Percentiles rank a stretch among this genome's conserved stretches.
Conservation (phyloP, 441 rosid genomes). For the Codiaeum variegatum region DNA sequence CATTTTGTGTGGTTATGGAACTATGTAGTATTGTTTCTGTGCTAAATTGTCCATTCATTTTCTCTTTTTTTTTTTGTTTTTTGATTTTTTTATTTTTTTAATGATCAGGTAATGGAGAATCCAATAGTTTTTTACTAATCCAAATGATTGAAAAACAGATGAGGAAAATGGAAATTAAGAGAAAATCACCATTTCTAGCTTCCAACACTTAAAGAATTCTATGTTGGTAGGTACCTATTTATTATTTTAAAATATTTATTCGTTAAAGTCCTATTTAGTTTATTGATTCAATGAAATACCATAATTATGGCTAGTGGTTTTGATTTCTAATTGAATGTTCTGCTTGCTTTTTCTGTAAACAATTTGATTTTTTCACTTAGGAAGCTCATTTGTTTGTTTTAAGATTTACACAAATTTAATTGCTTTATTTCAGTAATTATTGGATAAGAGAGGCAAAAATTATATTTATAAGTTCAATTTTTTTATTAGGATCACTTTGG, state of each 20-base stretch:
- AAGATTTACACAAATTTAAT: background rate
- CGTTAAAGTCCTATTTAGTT: background rate
- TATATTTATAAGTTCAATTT: background rate
- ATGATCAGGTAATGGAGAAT: conserved; percentile 27
- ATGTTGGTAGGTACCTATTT: conserved; percentile 39
- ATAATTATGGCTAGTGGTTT: background rate
- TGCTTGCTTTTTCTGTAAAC: background rate
- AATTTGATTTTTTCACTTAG: background rate
- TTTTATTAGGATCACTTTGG: background rate
- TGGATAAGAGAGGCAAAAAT: background rate
- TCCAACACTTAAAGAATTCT: conserved; percentile 61
- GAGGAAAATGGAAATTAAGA: conserved; percentile 43
- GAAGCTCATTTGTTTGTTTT: background rate
- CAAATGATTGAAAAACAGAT: conserved; percentile 18
- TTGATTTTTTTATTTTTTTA: background rate
- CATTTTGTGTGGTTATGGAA: background rate
- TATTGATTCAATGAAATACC: background rate
- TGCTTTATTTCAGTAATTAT: background rate
- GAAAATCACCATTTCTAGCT: conserved; percentile 66
- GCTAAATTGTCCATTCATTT: background rate
- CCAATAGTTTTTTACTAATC: conserved; percentile 8
- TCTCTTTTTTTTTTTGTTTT: background rate
- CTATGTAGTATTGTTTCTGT: background rate
- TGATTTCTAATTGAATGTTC: background rate
- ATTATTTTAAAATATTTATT: background rate